Evolutionary conservation across 768 basidiomycete species (phyloP), one percentile per base, ranked within the genome.

Genomic region (Mycena pura): DNA sequence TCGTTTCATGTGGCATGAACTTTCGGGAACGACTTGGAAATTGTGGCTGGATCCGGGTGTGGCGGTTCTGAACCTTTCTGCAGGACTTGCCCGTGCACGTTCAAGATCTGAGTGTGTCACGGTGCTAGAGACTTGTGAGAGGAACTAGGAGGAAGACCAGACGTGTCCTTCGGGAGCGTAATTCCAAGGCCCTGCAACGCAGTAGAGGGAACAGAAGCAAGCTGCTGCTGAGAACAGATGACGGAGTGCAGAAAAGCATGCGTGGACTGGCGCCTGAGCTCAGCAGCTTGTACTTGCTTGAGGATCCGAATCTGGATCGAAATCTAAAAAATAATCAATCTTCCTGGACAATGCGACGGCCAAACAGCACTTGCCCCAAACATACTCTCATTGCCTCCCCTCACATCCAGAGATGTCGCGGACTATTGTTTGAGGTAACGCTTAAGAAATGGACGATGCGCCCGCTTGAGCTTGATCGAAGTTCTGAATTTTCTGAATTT

Each of bases 1-100:
- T 95, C 34, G 90, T 90, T 66, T 95, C 93, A 39, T 80, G 74
- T 7, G 86, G 84, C 79, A 90, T 86, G 22, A n/a, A n/a, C n/a
- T n/a, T n/a, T n/a, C n/a, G n/a, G n/a, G n/a, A n/a, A n/a, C n/a
- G n/a, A n/a, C n/a, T n/a, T n/a, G n/a, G n/a, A n/a, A n/a, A n/a
- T n/a, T n/a, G n/a, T n/a, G n/a, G n/a, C n/a, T n/a, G n/a, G n/a
- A n/a, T n/a, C n/a, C n/a, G n/a, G n/a, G n/a, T n/a, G n/a, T n/a
- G n/a, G n/a, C n/a, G n/a, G n/a, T n/a, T n/a, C n/a, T n/a, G n/a
- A n/a, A n/a, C n/a, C n/a, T n/a, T n/a, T n/a, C n/a, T n/a, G n/a
- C n/a, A n/a, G n/a, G n/a, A n/a, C n/a, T n/a, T n/a, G n/a, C n/a
- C n/a, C n/a, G n/a, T n/a, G n/a, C n/a, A n/a, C n/a, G n/a, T n/a